Conservation (phyloP, 2,329 filamentous ascomycete genomes). For the Colletotrichum agaves region DNA sequence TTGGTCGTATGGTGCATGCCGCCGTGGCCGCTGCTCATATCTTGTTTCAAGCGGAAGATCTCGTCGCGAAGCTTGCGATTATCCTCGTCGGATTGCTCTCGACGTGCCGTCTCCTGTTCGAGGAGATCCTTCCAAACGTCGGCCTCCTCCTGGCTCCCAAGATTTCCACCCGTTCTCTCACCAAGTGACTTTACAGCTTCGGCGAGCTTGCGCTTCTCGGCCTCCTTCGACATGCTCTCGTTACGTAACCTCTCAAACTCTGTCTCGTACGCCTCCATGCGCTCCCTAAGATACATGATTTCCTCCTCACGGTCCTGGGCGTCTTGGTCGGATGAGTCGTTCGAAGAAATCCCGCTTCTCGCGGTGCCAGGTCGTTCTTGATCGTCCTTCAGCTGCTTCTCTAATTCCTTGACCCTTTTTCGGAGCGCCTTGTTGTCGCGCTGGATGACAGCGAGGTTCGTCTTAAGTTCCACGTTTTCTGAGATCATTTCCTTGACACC, state of each 20-base stretch:
- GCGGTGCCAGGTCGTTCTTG: conserved; percentile 71
- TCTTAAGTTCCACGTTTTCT: conserved; percentile 95
- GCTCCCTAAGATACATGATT: conserved; percentile 83
- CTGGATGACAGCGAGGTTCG: conserved; percentile 86
- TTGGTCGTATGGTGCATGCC: conserved; percentile 70
- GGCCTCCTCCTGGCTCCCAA: conserved; percentile 70
- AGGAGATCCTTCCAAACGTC: conserved; percentile 96
- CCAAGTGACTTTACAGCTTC: conserved; percentile 75
- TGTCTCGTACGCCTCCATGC: conserved; percentile 83
- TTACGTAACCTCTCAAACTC: conserved; percentile 85
- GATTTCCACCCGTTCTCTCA: conserved; percentile 59
- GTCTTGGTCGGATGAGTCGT: conserved; percentile 67
- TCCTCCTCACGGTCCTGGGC: conserved; percentile 83
- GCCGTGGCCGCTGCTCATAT: conserved; percentile 53
- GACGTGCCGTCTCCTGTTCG: conserved; percentile 87
- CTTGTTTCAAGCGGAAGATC: conserved; percentile 76
- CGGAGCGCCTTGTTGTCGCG: conserved; percentile 89
- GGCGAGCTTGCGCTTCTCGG: conserved; percentile 86
- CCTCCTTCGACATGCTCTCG: conserved; percentile 81
- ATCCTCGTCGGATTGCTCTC: conserved; percentile 92
- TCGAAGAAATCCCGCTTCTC: conserved; percentile 65
- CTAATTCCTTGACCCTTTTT: conserved; percentile 84
- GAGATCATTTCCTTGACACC: conserved; percentile 98
- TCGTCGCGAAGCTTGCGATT: conserved; percentile 87
- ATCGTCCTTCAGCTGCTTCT: conserved; percentile 79